Evolutionary conservation across 148 eudicot species (phyloP), one percentile per base, ranked within the genome.

Genomic region (Fallopia convolvulus): DNA sequence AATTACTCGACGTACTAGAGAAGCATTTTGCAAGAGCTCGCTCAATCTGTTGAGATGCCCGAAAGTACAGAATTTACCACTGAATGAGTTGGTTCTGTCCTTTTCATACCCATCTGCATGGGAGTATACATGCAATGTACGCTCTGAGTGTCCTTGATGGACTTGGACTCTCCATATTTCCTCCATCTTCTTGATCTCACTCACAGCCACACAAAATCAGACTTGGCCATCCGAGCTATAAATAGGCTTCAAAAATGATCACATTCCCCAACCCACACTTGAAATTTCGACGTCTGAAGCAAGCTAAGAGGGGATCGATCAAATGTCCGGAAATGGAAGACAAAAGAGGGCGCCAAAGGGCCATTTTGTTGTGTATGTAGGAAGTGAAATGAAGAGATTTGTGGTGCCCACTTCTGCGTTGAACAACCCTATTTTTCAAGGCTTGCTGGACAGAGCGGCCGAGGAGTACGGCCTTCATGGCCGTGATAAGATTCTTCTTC

Each of bases 281-380:
- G 39, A 36, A 36, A 36, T 36, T 36, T 36, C 39, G 39, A 36
- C 39, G 39, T 53, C 58, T 17, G 17, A 17, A 53, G 17, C 5
- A 2, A 53, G 17, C 5, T 36, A 2, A 20, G 3, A 11, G 32
- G 6, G 5, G 71, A 30, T 3, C 6, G 30, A 26, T 26, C 30
- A 26, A 65, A 65, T 65, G 71, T 42, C 18, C 14, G 78, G 61
- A 13, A 85, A 79, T 76, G 66, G 80, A 7, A 72, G 68, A 65
- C 72, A 50, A 70, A 81, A 65, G 71, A 65, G 82, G 78, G 87
- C 90, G 44, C 87, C 90, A 70, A 88, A 82, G 74, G 94, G 94
- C 11, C 90, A 90, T 68, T 90, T 90, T 77, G 94, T 90, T 85
- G 94, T 90, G 78, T 90, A 90, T 42, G 94, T 90, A 66, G 94